Evolutionary conservation across 495 filamentous ascomycete genomes (phyloP).

Genomic region (Talaromyces adpressus): DNA sequence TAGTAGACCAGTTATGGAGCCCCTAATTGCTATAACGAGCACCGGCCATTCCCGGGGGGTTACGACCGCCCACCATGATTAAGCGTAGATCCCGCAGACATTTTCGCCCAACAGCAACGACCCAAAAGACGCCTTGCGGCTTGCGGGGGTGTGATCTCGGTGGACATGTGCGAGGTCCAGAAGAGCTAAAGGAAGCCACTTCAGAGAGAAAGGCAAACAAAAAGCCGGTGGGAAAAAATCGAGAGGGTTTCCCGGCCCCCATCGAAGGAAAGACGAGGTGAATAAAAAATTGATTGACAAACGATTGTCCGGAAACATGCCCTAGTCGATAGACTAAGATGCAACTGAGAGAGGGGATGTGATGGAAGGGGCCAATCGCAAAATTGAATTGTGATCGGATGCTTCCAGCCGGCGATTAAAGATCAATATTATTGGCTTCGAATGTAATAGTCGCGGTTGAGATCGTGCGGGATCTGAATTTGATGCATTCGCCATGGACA

Average conservation of each 20-base stretch:
- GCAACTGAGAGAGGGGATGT: not conserved
- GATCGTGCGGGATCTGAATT: slow-evolving; percentile 4
- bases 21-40: not conserved
- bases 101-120: not conserved
- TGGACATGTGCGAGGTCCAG: not conserved
- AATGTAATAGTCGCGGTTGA: slow-evolving; percentile 3
- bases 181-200: not conserved
- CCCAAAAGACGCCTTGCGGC: slow-evolving; percentile 1
- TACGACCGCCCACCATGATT: not conserved
- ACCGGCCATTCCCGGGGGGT: not conserved
- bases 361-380: not conserved
- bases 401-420: slow-evolving; percentile 4
- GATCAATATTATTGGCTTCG: slow-evolving; percentile 1
- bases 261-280: not conserved
- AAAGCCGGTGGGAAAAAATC: not conserved
- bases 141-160: not conserved
- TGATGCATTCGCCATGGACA: not conserved
- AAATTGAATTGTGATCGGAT: not conserved
- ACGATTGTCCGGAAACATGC: not conserved
- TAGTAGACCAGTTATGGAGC: not conserved
- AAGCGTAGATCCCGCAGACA: not conserved
- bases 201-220: not conserved
- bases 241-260: not conserved
- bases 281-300: not conserved
- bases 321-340: not conserved